A percentile compares a stretch with the other conserved stretches of the same genome.
These are phyloP conservation scores for Circinella minor DNA, from an alignment of 371 early-diverging fungal species.

Conservation along the genomic window DNA sequence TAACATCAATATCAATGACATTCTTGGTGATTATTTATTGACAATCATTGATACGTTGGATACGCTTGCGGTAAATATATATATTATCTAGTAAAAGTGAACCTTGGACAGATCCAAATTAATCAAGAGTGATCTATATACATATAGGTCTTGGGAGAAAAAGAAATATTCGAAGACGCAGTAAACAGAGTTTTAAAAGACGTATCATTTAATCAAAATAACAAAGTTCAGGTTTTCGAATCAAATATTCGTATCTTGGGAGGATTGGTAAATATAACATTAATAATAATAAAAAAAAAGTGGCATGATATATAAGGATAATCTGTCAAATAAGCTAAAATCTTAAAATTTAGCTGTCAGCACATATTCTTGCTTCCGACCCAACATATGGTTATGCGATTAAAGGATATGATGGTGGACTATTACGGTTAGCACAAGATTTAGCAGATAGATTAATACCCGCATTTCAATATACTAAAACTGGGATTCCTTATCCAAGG, in stretches of 20 bases:
- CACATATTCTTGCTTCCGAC: conserved; percentile 86
- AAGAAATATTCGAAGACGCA: conserved; percentile 71
- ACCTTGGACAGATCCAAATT: background rate
- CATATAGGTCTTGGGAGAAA: conserved; percentile 70
- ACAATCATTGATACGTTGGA: conserved; percentile 93
- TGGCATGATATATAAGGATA: background rate
- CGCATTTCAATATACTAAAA: conserved; percentile 85
- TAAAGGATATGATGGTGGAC: conserved; percentile 72
- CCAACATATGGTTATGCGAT: conserved; percentile 58
- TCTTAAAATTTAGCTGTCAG: conserved; percentile 62
- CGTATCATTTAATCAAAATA: conserved; percentile 81
- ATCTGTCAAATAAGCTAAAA: too few relatives aligned
- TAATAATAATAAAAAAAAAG: background rate
- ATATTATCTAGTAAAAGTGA: too few relatives aligned
- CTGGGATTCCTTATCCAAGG: conserved; percentile 86
- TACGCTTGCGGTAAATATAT: conserved; percentile 71
- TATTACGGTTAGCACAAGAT: conserved; percentile 80
- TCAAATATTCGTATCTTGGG: conserved; percentile 92
- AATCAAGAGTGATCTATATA: background rate
- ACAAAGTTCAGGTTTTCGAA: conserved; percentile 94
- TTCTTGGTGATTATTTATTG: conserved; percentile 89
- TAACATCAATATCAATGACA: conserved; percentile 83
- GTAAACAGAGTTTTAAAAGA: conserved; percentile 68
- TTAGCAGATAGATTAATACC: conserved; percentile 88
- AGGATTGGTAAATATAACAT: conserved; percentile 62